Percentiles rank a stretch among this genome's conserved stretches.
Evolutionary conservation across 2,329 filamentous ascomycete species (phyloP).

Genomic region (Cercospora beticola): DNA sequence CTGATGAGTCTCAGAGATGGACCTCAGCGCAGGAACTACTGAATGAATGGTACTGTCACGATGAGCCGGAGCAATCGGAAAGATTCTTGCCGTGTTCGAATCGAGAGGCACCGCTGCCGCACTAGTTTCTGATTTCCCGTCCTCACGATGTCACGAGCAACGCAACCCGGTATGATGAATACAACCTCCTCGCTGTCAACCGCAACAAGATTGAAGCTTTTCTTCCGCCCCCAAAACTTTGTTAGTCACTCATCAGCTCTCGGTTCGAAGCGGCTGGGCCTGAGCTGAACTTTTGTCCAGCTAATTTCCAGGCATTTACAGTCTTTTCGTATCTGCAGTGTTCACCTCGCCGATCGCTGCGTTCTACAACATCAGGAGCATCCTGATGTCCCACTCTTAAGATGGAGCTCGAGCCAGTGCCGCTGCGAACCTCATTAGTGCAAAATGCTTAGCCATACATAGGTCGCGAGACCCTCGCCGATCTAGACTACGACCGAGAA

Average conservation of each 20-base stretch:
- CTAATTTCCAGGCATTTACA: no score
- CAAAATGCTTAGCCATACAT: background rate
- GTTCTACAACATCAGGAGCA: background rate
- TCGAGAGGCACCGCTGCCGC: background rate
- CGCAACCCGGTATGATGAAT: background rate
- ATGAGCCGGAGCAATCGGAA: background rate
- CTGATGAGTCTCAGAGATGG: background rate
- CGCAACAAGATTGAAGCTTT: background rate
- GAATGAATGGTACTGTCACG: background rate
- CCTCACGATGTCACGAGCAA: background rate
- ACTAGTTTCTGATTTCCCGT: background rate
- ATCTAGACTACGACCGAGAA: background rate
- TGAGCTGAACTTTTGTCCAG: no score
- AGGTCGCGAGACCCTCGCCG: background rate
- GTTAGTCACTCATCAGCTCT: background rate
- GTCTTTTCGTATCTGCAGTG: no score
- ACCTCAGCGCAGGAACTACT: background rate
- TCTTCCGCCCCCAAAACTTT: background rate
- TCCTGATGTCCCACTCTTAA: background rate
- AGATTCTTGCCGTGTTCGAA: background rate
- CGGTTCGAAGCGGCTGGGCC: background rate
- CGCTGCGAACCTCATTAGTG: background rate
- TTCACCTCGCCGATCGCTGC: background rate
- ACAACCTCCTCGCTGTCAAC: background rate
- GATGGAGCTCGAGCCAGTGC: background rate